Evolutionary conservation across 2,329 filamentous ascomycete species (phyloP).

Genomic region (Ceratocystis destructans): DNA sequence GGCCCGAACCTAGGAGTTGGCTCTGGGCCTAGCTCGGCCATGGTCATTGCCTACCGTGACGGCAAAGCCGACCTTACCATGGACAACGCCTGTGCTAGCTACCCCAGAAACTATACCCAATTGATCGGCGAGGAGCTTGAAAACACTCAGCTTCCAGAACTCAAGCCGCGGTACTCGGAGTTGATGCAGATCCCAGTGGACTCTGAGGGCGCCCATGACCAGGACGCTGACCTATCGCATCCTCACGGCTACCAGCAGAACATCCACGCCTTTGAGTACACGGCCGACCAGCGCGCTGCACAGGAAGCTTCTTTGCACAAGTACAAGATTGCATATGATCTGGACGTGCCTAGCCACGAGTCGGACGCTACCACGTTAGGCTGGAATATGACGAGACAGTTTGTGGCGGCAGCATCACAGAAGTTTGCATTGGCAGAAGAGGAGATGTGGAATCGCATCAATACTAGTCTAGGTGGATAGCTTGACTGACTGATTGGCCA

Average conservation of each 20-base stretch:
- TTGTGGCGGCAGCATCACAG: constrained; percentile 42
- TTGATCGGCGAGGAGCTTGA: not conserved
- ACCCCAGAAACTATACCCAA: not conserved
- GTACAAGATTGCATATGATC: constrained; percentile 19
- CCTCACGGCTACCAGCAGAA: constrained; percentile 46
- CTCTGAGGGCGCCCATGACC: constrained; percentile 28
- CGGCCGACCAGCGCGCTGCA: constrained; percentile 33
- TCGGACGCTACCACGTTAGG: constrained; percentile 40
- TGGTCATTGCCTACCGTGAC: not conserved
- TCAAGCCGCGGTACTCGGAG: not conserved
- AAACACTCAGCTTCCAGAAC: not conserved
- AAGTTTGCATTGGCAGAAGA: constrained; percentile 44
- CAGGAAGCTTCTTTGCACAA: constrained; percentile 27
- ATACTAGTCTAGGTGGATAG: not conserved
- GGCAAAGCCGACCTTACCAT: not conserved
- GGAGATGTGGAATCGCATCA: constrained; percentile 41
- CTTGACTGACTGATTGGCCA: not conserved
- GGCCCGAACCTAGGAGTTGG: not conserved
- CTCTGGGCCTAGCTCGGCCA: not conserved
- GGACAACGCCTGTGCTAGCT: not conserved
- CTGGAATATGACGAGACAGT: constrained; percentile 32
- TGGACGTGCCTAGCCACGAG: constrained; percentile 28
- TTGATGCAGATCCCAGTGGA: not conserved
- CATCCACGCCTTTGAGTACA: constrained; percentile 38
- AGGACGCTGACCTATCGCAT: constrained; percentile 30